phyloP scores from a whole-genome alignment of 164 flowering plant genomes.

The Akebia trifoliata region DNA sequence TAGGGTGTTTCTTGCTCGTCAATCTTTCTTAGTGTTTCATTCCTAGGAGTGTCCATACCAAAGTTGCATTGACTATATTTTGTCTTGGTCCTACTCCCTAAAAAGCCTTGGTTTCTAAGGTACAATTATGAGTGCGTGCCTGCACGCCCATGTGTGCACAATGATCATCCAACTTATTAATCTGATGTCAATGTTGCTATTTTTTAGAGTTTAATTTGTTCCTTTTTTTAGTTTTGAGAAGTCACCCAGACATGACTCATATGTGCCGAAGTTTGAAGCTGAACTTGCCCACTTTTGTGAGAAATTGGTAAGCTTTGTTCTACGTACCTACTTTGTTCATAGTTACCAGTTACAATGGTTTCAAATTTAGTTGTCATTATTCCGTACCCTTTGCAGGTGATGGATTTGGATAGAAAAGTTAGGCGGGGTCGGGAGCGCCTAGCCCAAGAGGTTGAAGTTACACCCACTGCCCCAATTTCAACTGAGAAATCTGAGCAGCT shows the following conservation, averaged over 20 bases:
- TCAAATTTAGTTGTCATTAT: neutral
- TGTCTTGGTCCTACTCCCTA: too few relatives aligned
- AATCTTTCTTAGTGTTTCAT: too few relatives aligned
- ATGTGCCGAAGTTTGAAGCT: constrained; percentile 82
- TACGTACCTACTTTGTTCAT: neutral
- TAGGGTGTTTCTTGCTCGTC: too few relatives aligned
- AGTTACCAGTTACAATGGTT: neutral
- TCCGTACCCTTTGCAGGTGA: constrained; percentile 43
- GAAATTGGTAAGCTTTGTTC: constrained; percentile 61
- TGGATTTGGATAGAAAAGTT: constrained; percentile 89
- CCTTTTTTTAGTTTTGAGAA: constrained; percentile 70
- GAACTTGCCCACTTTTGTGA: constrained; percentile 92
- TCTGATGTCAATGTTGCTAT: too few relatives aligned
- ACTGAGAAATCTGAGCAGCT: constrained; percentile 85
- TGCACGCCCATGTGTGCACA: too few relatives aligned
- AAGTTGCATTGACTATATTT: too few relatives aligned
- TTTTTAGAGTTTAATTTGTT: constrained; percentile 12
- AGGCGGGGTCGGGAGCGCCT: constrained; percentile 93
- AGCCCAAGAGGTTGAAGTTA: constrained; percentile 73
- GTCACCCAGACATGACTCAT: constrained; percentile 79
- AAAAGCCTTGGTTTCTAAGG: too few relatives aligned
- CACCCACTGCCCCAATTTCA: constrained; percentile 66
- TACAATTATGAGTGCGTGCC: too few relatives aligned
- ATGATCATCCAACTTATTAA: too few relatives aligned
- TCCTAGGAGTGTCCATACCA: too few relatives aligned